A percentile compares a stretch with the other conserved stretches of the same genome.
Conservation (phyloP, 2,329 filamentous ascomycete species). For the Fusarium bactridioides region DNA sequence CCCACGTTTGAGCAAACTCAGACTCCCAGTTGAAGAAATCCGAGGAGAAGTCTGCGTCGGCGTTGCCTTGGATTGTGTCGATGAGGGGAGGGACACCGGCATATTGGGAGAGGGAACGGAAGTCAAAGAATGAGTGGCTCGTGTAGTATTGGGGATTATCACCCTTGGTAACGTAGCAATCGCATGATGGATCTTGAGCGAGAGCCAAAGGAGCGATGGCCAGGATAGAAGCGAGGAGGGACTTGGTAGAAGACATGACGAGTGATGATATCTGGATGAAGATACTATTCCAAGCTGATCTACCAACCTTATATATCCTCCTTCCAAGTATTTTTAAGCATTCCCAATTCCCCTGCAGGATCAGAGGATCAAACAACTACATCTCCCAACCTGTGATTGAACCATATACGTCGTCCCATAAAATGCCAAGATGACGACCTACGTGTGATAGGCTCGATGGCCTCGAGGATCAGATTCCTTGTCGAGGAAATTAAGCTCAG, state of each 20-base stretch:
- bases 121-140: constrained; percentile 43
- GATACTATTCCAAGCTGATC: background rate
- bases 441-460: constrained; percentile 9
- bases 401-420: constrained; percentile 3
- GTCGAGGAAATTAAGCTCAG: constrained; percentile 12
- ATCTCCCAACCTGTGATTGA: background rate
- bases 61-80: constrained; percentile 39
- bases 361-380: too few relatives aligned
- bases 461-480: constrained; percentile 12
- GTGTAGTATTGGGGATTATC: constrained; percentile 38
- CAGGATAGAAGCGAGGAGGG: constrained; percentile 35
- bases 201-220: constrained; percentile 28
- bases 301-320: background rate
- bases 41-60: constrained; percentile 46
- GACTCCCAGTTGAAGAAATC: constrained; percentile 45
- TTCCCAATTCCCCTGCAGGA: background rate
- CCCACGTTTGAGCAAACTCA: constrained; percentile 48
- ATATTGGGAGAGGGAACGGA: constrained; percentile 41
- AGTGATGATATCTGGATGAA: background rate
- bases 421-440: background rate
- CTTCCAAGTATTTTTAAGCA: background rate
- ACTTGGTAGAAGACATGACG: constrained; percentile 35
- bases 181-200: constrained; percentile 39
- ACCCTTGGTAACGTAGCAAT: constrained; percentile 44
- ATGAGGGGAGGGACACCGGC: constrained; percentile 45